Evolutionary conservation across 1,284 basidiomycete genomes (phyloP).

Genomic region (Albatrellus sp.): DNA sequence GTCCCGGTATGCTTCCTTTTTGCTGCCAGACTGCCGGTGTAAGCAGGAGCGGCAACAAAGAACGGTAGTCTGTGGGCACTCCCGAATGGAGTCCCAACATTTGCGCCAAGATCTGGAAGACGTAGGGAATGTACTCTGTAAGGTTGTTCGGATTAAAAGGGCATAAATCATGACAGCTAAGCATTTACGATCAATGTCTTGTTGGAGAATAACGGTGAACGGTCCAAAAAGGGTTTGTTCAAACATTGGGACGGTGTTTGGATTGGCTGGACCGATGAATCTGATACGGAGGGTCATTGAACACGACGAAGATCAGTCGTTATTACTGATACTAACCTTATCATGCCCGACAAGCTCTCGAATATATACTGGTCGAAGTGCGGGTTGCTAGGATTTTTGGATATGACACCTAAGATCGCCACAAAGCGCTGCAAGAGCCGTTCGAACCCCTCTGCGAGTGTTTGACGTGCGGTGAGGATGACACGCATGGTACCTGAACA

Average conservation of each 20-base stretch:
- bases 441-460: conserved; percentile 59
- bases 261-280: conserved; percentile 68
- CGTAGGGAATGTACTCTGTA: conserved; percentile 92
- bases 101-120: conserved; percentile 94
- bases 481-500: conserved; percentile 80
- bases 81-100: conserved; percentile 79
- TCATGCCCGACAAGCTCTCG: conserved; percentile 86
- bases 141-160: not conserved
- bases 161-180: not conserved
- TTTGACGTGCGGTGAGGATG: conserved; percentile 78
- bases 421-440: conserved; percentile 69
- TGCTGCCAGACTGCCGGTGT: conserved; percentile 87
- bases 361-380: conserved; percentile 97
- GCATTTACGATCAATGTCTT: conserved; percentile 80
- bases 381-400: conserved; percentile 95
- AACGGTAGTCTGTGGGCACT: conserved; percentile 71
- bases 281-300: conserved; percentile 22
- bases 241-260: conserved; percentile 59
- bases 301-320: too few relatives aligned
- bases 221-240: conserved; percentile 80
- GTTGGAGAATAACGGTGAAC: conserved; percentile 80
- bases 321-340: conserved; percentile 40
- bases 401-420: conserved; percentile 75
- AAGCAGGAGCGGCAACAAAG: conserved; percentile 74
- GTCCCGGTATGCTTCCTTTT: conserved; percentile 90